A percentile compares a stretch with the other conserved stretches of the same genome.
phyloP scores from a whole-genome alignment of 2,329 filamentous ascomycete species.

The Ceratocystis cubensis region DNA sequence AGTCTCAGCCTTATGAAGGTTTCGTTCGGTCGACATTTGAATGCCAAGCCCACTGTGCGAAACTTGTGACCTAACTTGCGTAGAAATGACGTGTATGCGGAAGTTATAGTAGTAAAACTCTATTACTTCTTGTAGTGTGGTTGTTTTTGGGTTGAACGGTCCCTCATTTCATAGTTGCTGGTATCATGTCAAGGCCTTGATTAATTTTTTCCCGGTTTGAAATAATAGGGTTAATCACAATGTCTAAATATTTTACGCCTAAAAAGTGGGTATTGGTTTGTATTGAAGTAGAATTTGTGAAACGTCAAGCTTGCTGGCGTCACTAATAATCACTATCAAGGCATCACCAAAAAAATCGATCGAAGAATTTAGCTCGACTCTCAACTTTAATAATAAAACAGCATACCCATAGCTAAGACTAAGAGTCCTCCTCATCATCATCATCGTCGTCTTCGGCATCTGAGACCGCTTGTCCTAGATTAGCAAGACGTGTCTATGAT shows the following conservation, averaged over 20 bases:
- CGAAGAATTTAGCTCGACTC: neutral
- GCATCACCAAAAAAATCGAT: neutral
- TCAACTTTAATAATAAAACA: neutral
- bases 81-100: neutral
- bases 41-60: neutral
- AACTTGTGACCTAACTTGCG: neutral
- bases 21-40: constrained; percentile 16
- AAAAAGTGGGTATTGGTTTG: neutral
- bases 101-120: neutral
- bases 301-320: neutral
- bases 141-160: neutral
- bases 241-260: neutral
- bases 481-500: constrained; percentile 44
- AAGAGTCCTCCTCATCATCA: constrained; percentile 42
- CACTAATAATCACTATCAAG: neutral
- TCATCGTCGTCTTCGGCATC: constrained; percentile 59
- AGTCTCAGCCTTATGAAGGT: constrained; percentile 10
- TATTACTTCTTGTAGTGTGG: neutral
- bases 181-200: neutral
- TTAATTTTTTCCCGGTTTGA: neutral
- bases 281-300: neutral
- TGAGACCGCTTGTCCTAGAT: constrained; percentile 57
- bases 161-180: neutral
- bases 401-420: constrained; percentile 21
- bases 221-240: neutral